Conservation (phyloP, 305 asterid genomes). For the Petunia hybrid region DNA sequence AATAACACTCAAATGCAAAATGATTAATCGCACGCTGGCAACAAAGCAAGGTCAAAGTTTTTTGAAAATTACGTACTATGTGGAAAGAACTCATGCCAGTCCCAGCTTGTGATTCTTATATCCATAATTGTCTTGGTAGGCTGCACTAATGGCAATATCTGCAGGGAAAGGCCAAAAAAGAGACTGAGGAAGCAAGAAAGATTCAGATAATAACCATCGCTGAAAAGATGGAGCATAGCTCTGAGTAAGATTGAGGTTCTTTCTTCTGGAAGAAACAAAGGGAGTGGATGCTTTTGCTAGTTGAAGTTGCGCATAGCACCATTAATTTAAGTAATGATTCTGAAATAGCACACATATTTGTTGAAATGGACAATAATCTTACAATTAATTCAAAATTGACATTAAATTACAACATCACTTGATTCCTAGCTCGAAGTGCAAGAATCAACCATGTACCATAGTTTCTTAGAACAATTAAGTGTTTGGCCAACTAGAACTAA, state of each 20-base stretch:
- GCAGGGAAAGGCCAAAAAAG: conserved; percentile 36
- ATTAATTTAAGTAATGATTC: conserved; percentile 15
- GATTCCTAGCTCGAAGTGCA: conserved; percentile 11
- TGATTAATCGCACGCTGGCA: conserved; percentile 38
- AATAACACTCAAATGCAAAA: conserved; percentile 45
- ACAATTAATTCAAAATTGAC: conserved; percentile 20
- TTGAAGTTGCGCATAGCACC: conserved; percentile 11
- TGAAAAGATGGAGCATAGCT: conserved; percentile 3
- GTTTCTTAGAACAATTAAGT: conserved; percentile 23
- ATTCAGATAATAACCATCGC: conserved; percentile 18
- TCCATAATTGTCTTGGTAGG: conserved; percentile 83
- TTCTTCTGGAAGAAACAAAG: background rate
- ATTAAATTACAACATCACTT: conserved; percentile 15
- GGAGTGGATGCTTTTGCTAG: background rate
- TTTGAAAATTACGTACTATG: conserved; percentile 59
- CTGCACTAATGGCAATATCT: conserved; percentile 93
- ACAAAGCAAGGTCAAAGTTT: conserved; percentile 20
- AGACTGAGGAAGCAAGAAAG: conserved; percentile 19
- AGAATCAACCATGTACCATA: conserved; percentile 23
- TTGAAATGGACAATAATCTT: conserved; percentile 10
- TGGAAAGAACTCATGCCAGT: conserved; percentile 99
- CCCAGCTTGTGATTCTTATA: conserved; percentile 71
- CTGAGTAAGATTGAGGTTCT: background rate
- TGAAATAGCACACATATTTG: conserved; percentile 19
- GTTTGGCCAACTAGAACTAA: conserved; percentile 22